Conservation (phyloP, 257 asterid species). For the Anisodus acutangulus region DNA sequence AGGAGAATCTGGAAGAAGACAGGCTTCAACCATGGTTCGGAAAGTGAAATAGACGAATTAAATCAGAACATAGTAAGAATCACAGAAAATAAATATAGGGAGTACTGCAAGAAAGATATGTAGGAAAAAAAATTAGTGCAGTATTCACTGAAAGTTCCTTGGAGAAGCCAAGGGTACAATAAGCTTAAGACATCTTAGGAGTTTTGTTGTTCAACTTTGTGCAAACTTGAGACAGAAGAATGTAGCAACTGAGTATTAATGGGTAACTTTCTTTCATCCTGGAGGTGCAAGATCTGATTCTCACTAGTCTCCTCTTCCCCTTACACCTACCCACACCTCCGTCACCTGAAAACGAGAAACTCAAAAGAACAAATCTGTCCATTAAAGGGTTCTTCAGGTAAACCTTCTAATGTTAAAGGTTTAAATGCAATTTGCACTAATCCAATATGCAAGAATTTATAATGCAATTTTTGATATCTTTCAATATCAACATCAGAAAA, state of each 20-base stretch:
- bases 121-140: not conserved
- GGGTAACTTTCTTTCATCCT: not conserved
- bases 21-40: not conserved
- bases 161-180: constrained; percentile 2
- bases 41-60: not conserved
- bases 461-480: too few species aligned
- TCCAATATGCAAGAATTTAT: too few species aligned
- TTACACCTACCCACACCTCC: not conserved
- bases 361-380: not conserved
- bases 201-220: not conserved
- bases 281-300: not conserved
- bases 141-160: not conserved
- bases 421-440: too few species aligned
- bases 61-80: not conserved
- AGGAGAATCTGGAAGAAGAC: not conserved
- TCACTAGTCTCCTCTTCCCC: constrained; percentile 16
- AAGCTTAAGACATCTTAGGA: not conserved
- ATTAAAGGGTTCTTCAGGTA: not conserved
- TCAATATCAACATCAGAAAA: too few species aligned
- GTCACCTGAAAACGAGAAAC: not conserved
- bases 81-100: not conserved
- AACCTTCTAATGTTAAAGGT: too few species aligned
- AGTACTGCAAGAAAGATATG: not conserved
- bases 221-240: not conserved
- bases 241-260: not conserved